These are phyloP conservation scores for Stylonectria norvegica DNA, from an alignment of 2,329 filamentous ascomycete species.

Conservation along the genomic window DNA sequence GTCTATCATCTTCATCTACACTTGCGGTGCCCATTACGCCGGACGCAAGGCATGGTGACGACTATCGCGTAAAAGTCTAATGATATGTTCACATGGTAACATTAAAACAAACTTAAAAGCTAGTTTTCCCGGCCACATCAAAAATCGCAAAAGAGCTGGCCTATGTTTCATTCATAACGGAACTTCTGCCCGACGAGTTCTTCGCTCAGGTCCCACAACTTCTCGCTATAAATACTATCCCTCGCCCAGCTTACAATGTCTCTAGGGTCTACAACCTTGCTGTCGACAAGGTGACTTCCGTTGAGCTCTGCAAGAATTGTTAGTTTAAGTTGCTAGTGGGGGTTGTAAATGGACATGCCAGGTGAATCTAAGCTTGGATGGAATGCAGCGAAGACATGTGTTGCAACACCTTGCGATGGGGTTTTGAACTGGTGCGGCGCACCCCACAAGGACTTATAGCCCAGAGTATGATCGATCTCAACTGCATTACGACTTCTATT, in stretches of 20 bases:
- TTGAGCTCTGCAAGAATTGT: neutral
- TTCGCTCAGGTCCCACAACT: neutral
- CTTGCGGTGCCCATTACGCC: no score
- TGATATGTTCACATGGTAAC: no score
- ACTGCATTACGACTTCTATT: neutral
- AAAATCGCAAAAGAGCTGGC: no score
- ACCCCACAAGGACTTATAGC: conserved; percentile 1
- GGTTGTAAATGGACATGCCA: neutral
- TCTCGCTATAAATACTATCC: neutral
- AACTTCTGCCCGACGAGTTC: neutral
- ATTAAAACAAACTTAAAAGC: no score
- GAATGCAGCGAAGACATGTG: conserved; percentile 2
- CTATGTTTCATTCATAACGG: no score
- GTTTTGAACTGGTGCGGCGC: conserved; percentile 1
- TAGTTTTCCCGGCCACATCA: no score
- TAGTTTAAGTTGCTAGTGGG: no score
- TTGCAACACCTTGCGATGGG: conserved; percentile 3
- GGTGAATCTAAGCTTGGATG: neutral
- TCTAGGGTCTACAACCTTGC: neutral
- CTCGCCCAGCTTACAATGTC: neutral
- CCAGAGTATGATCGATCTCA: neutral
- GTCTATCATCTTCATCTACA: no score
- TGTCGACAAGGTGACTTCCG: neutral
- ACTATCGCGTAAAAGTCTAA: no score
- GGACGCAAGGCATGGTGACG: no score